Evolutionary conservation across 179 eudicot genomes (phyloP), one percentile per base, ranked within the genome.

Genomic region (Drosera spatulata): DNA sequence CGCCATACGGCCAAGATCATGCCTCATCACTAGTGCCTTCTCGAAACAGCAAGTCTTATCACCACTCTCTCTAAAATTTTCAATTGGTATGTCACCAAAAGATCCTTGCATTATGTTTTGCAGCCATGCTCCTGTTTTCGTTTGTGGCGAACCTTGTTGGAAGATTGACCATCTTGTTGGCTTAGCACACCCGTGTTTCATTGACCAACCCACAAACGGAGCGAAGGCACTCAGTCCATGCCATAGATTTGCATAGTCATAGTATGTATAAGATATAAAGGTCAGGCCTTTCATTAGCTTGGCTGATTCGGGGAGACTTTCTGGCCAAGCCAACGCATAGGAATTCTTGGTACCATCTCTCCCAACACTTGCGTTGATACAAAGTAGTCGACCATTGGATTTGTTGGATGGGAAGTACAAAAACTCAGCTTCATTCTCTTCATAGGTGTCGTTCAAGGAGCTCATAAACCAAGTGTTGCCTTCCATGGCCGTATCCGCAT

Each of bases 261-360:
- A 75, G 68, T 77, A 62, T 4, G 70, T 69, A 15, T 74, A 53
- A 0, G 80, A 77, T 0, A 81, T 55, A 37, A 61, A 77, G 1
- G 80, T 78, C 4, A 75, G 55, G 59, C 85, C 82, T 4, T 46
- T 6, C 48, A 68, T 5, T 3, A 75, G 66, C 14, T 57, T 72
- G 10, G 85, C 71, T 13, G 60, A 47, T n/a, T 58, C 59, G 2
- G 83, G 85, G 10, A 73, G 72, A 10, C 64, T 58, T 57, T 70
- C 71, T 7, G 65, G 73, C 76, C 76, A 75, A 13, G 85, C 85
- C 52, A 81, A 63, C 7, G 85, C 78, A 10, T 78, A 81, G 4
- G 71, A 73, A 58, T 78, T 81, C 9, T 6, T 49, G 11, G 52
- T 6, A 11, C 80, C 85, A 42, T 77, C 82, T 2, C 12, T 22